Percentiles rank a stretch among this genome's conserved stretches.
These are phyloP conservation scores for Boletellus ananas DNA, from an alignment of 768 basidiomycete species.

Conservation along the genomic window DNA sequence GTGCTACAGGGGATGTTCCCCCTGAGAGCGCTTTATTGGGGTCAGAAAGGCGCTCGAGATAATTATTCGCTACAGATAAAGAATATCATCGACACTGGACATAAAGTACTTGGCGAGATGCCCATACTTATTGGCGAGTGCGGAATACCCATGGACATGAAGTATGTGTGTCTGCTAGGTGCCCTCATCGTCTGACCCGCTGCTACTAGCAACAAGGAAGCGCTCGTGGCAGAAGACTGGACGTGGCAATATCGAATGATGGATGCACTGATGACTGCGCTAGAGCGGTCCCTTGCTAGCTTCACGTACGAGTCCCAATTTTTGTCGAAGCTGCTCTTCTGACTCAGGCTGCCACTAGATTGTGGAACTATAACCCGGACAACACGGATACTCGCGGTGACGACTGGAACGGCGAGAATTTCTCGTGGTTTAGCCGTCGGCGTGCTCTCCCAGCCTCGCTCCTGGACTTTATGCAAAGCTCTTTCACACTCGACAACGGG, in stretches of 20 bases:
- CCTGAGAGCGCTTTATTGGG: slow-evolving; percentile 81
- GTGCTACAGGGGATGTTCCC: slow-evolving; percentile 75
- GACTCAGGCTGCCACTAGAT: slow-evolving; percentile 37
- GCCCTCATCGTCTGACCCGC: neutral
- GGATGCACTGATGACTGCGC: slow-evolving; percentile 84
- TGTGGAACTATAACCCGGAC: slow-evolving; percentile 93
- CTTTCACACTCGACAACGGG: slow-evolving; percentile 78
- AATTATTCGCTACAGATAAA: slow-evolving; percentile 82
- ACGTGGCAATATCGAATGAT: slow-evolving; percentile 87
- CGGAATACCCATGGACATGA: slow-evolving; percentile 96
- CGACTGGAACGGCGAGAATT: slow-evolving; percentile 95
- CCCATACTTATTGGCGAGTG: slow-evolving; percentile 91
- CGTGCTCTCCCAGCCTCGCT: slow-evolving; percentile 55
- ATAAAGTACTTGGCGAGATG: slow-evolving; percentile 68
- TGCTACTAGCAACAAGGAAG: slow-evolving; percentile 55
- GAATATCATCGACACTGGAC: slow-evolving; percentile 69
- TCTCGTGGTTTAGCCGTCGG: slow-evolving; percentile 82
- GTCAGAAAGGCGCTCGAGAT: slow-evolving; percentile 71
- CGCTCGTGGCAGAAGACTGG: slow-evolving; percentile 71
- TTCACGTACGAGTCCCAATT: slow-evolving; percentile 66
- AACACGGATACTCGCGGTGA: slow-evolving; percentile 81
- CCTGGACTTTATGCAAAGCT: slow-evolving; percentile 55
- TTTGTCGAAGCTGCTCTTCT: neutral
- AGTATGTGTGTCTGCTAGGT: slow-evolving; percentile 53
- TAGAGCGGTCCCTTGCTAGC: slow-evolving; percentile 73